phyloP scores from a whole-genome alignment of 208 protist species.

The Paratrypanosoma confusum region DNA sequence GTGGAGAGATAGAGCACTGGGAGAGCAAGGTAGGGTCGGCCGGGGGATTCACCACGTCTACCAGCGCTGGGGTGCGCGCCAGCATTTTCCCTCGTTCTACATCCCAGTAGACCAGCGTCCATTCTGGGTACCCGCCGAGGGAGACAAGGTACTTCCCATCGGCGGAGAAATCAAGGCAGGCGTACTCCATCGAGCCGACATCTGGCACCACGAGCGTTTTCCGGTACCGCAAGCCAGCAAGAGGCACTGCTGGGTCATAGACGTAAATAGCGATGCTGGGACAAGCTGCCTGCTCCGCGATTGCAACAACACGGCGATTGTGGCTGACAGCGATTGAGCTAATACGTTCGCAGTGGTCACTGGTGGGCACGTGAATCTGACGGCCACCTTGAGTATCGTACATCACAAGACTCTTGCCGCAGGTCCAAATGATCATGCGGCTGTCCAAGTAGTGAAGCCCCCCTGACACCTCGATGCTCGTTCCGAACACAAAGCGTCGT shows the following conservation, averaged over 20 bases:
- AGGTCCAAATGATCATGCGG: constrained; percentile 86
- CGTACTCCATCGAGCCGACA: constrained; percentile 73
- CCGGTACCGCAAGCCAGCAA: constrained; percentile 76
- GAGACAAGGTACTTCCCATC: constrained; percentile 82
- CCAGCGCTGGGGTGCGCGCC: constrained; percentile 31
- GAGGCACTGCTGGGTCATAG: constrained; percentile 75
- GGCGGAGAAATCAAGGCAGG: constrained; percentile 85
- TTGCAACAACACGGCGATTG: constrained; percentile 88
- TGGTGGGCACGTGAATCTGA: constrained; percentile 86
- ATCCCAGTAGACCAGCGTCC: constrained; percentile 89
- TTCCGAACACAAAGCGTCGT: constrained; percentile 88
- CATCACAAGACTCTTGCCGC: constrained; percentile 85
- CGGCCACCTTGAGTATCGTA: constrained; percentile 84
- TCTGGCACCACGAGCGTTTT: constrained; percentile 75
- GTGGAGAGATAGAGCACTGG: constrained; percentile 87
- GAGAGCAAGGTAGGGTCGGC: constrained; percentile 56
- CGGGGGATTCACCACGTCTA: constrained; percentile 28
- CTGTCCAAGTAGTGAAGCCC: constrained; percentile 92
- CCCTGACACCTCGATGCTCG: constrained; percentile 86
- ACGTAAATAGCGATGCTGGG: constrained; percentile 85
- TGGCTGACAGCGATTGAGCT: constrained; percentile 83
- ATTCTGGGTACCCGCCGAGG: constrained; percentile 87
- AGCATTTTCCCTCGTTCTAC: constrained; percentile 85
- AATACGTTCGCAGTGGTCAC: constrained; percentile 76
- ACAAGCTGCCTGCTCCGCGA: constrained; percentile 84